Percentiles rank a stretch among this genome's conserved stretches.
Evolutionary conservation across 2,329 filamentous ascomycete genomes (phyloP).

Genomic region (Colletotrichum sp.): DNA sequence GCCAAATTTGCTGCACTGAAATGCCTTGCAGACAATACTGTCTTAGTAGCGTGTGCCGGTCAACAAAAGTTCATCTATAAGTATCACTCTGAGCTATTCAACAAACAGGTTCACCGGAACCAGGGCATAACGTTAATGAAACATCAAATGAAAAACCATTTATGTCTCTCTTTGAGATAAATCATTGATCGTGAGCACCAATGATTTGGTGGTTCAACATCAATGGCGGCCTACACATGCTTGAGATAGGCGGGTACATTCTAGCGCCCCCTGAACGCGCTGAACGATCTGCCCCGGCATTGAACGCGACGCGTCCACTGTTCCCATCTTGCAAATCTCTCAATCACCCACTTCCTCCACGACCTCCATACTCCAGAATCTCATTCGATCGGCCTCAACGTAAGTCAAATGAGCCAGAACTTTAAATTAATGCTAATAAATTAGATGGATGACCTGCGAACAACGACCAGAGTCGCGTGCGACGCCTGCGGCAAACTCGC

Average conservation of each 20-base stretch:
- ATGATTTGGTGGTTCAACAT: not conserved
- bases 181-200: not conserved
- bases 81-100: too few species aligned
- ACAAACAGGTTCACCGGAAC: too few species aligned
- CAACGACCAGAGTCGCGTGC: not conserved
- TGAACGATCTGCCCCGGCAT: too few species aligned
- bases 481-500: not conserved
- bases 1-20: not conserved
- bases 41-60: too few species aligned
- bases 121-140: too few species aligned
- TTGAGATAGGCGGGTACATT: not conserved
- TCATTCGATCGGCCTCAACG: fast-evolving
- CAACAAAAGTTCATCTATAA: too few species aligned
- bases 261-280: not conserved
- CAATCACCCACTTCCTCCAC: not conserved
- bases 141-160: too few species aligned
- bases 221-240: not conserved
- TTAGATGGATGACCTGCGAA: not conserved
- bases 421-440: not conserved
- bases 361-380: not conserved
- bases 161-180: not conserved
- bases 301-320: too few species aligned
- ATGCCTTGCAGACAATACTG: too few species aligned
- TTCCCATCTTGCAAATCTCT: not conserved
- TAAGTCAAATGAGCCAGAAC: fast-evolving